phyloP scores from a whole-genome alignment of 345 rosid species.

The Chamaenerion angustifolium region DNA sequence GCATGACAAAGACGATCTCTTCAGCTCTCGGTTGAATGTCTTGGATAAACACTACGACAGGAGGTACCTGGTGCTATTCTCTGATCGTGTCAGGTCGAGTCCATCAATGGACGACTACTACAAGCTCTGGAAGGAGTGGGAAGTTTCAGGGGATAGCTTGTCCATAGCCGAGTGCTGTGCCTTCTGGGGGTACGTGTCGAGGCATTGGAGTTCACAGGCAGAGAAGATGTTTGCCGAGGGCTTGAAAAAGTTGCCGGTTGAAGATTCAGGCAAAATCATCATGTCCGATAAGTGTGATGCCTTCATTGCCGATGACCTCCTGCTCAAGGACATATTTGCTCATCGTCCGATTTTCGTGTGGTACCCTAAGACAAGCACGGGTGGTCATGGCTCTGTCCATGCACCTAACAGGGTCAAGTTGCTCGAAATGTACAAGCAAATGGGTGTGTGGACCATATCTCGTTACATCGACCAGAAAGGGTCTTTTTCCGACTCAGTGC shows the following conservation, averaged over 20 bases:
- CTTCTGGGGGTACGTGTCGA: constrained; percentile 39
- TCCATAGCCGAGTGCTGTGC: constrained; percentile 38
- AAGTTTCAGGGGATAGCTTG: constrained; percentile 17
- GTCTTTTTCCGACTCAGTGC: constrained; percentile 8
- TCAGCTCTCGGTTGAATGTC: constrained; percentile 27
- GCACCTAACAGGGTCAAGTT: constrained; percentile 19
- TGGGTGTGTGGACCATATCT: constrained; percentile 52
- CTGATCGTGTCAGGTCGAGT: constrained; percentile 14
- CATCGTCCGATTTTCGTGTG: constrained; percentile 42
- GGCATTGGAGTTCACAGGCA: constrained; percentile 7
- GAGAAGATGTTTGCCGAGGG: constrained; percentile 20
- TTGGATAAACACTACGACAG: constrained; percentile 30
- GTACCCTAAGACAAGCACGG: constrained; percentile 42
- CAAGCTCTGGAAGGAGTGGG: constrained; percentile 63
- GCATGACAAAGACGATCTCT: constrained; percentile 36
- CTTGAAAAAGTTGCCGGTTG: constrained; percentile 37
- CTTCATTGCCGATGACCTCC: constrained; percentile 62
- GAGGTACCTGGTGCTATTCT: constrained; percentile 23
- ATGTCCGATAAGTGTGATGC: constrained; percentile 28
- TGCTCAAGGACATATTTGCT: constrained; percentile 36
- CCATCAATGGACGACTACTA: constrained; percentile 46
- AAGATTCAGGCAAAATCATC: constrained; percentile 18
- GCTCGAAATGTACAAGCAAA: constrained; percentile 28
- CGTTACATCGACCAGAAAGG: constrained; percentile 30
- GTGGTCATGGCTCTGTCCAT: constrained; percentile 9